These are phyloP conservation scores for Chlorella variabilis DNA, from an alignment of 163 green algal species.

Conservation along the genomic window DNA sequence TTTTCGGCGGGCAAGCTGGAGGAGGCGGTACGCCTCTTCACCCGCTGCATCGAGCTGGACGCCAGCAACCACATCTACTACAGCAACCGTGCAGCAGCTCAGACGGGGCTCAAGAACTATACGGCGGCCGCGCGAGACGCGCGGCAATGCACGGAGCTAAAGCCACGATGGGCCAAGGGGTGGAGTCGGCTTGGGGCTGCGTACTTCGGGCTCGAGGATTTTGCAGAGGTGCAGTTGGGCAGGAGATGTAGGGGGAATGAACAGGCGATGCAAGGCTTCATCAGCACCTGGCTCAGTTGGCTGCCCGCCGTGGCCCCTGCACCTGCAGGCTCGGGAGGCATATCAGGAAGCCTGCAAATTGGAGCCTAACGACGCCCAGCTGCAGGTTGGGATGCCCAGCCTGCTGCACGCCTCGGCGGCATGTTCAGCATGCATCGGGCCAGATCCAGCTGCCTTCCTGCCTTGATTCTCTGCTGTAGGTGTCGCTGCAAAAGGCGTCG, in stretches of 20 bases:
- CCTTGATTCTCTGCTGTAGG: too few species aligned
- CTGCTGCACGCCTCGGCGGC: too few species aligned
- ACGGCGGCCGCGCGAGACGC: constrained; percentile 64
- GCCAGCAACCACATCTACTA: constrained; percentile 73
- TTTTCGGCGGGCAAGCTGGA: constrained; percentile 72
- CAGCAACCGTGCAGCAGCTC: constrained; percentile 77
- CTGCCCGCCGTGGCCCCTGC: too few species aligned
- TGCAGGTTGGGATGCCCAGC: constrained; percentile 25
- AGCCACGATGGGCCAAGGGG: constrained; percentile 74
- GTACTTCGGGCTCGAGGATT: constrained; percentile 62
- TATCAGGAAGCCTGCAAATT: constrained; percentile 70
- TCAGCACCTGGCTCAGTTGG: background rate
- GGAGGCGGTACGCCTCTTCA: constrained; percentile 75
- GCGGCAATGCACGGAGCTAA: constrained; percentile 57
- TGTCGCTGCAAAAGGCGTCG: constrained; percentile 54
- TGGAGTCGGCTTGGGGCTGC: constrained; percentile 61
- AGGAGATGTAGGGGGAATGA: background rate
- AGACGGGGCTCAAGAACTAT: constrained; percentile 53
- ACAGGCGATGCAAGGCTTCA: too few species aligned
- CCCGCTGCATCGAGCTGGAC: constrained; percentile 81
- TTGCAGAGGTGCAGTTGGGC: constrained; percentile 52
- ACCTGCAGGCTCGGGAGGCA: constrained; percentile 63
- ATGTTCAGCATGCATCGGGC: too few species aligned
- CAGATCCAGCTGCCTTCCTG: too few species aligned
- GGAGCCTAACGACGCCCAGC: constrained; percentile 70